Conservation (phyloP, 2,329 filamentous ascomycete species). For the Pyrenophora teres region DNA sequence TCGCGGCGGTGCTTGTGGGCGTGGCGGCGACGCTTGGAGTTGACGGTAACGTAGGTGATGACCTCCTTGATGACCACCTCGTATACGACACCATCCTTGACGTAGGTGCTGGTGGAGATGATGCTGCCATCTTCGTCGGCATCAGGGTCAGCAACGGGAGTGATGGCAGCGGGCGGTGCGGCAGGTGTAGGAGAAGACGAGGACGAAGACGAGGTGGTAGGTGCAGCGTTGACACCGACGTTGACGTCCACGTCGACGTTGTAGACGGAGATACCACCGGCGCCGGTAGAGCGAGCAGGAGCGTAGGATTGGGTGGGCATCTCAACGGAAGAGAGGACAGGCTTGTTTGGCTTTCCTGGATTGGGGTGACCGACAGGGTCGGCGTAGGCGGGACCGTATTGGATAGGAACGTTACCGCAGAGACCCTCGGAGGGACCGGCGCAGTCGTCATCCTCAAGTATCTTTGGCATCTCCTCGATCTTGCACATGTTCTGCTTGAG, state of each 20-base stretch:
- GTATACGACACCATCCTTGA: constrained; percentile 50
- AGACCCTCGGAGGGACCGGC: constrained; percentile 61
- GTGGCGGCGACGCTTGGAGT: constrained; percentile 26
- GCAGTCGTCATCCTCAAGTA: constrained; percentile 64
- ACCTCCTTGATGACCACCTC: constrained; percentile 53
- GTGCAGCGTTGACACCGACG: constrained; percentile 15
- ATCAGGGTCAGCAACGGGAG: constrained; percentile 24
- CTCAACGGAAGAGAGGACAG: constrained; percentile 22
- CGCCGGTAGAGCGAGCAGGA: constrained; percentile 34
- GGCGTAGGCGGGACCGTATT: constrained; percentile 52
- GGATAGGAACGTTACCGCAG: constrained; percentile 66
- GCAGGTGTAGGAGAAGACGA: constrained; percentile 17
- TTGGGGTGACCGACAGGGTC: constrained; percentile 30
- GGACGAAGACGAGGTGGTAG: no score
- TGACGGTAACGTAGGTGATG: constrained; percentile 49
- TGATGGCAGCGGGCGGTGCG: constrained; percentile 17
- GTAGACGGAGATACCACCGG: constrained; percentile 43
- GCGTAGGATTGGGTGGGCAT: constrained; percentile 45
- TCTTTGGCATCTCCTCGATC: constrained; percentile 61
- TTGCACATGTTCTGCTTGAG: constrained; percentile 63
- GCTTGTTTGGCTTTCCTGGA: constrained; percentile 28
- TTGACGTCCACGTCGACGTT: constrained; percentile 23
- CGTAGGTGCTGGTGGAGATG: constrained; percentile 50
- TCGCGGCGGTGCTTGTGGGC: constrained; percentile 33
- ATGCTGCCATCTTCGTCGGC: constrained; percentile 22